Percentiles rank a stretch among this genome's conserved stretches.
Evolutionary conservation across 768 basidiomycete species (phyloP).

Genomic region (Mycena sanguinolenta): DNA sequence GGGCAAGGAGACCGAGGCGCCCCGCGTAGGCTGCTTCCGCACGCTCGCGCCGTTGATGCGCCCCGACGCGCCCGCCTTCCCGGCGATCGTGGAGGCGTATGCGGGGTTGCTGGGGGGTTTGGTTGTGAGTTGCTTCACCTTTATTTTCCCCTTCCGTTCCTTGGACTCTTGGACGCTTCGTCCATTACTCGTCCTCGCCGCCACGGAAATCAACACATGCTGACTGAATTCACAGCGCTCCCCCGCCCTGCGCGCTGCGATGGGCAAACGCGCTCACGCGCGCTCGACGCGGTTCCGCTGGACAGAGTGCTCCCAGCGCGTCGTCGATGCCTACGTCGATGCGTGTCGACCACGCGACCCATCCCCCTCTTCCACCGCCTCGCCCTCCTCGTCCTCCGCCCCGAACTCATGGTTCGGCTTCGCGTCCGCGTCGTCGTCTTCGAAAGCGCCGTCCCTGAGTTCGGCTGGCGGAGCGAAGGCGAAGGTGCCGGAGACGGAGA

Average conservation of each 20-base stretch:
- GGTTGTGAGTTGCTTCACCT: not conserved
- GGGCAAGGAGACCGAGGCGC: too few relatives aligned
- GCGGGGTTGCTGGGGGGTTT: not conserved
- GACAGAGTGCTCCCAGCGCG: not conserved
- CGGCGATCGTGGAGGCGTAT: not conserved
- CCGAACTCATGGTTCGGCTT: too few relatives aligned
- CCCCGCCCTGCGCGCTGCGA: not conserved
- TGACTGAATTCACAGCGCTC: too few relatives aligned
- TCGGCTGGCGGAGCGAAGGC: too few relatives aligned
- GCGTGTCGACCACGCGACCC: not conserved
- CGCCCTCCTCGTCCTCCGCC: too few relatives aligned
- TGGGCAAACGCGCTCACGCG: not conserved
- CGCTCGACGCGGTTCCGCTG: constrained; percentile 1
- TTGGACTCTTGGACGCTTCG: too few relatives aligned
- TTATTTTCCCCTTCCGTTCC: not conserved
- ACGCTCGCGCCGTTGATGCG: constrained; percentile 8
- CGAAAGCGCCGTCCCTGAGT: too few relatives aligned
- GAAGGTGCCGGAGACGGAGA: too few relatives aligned
- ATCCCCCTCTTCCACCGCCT: too few relatives aligned
- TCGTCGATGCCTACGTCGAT: not conserved
- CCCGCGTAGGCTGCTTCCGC: not conserved
- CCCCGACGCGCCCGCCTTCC: not conserved
- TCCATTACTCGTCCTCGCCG: too few relatives aligned
- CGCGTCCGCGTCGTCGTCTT: not conserved
- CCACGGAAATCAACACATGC: too few relatives aligned